These are phyloP conservation scores for Xylaria sp. DNA, from an alignment of 2,329 filamentous ascomycete species.

Conservation along the genomic window DNA sequence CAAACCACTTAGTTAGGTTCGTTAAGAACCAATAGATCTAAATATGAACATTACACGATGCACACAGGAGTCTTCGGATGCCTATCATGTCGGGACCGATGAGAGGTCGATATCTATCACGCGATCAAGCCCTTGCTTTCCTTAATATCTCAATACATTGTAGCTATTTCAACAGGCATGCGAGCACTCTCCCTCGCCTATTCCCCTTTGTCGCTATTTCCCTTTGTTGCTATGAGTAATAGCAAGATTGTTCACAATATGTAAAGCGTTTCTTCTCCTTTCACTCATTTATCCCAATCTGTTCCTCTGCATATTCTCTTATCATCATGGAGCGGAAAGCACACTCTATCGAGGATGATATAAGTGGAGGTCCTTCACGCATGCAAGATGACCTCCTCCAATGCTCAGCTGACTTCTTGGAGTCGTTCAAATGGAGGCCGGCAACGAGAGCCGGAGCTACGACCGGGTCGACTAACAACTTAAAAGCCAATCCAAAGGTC, in stretches of 20 bases:
- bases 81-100: too few relatives aligned
- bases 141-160: too few relatives aligned
- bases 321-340: not conserved
- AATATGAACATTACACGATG: too few relatives aligned
- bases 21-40: too few relatives aligned
- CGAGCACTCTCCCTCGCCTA: too few relatives aligned
- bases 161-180: too few relatives aligned
- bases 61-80: too few relatives aligned
- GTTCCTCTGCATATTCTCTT: not conserved
- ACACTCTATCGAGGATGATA: not conserved
- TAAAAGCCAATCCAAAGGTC: not conserved
- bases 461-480: not conserved
- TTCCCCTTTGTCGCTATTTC: not conserved
- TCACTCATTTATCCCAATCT: too few relatives aligned
- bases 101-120: too few relatives aligned
- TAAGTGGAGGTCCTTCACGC: not conserved
- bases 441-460: not conserved
- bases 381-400: not conserved
- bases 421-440: not conserved
- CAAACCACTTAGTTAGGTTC: too few relatives aligned
- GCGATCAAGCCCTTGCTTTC: too few relatives aligned
- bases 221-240: not conserved
- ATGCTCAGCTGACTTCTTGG: conserved; percentile 1
- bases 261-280: not conserved
- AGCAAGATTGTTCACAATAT: not conserved